Evolutionary conservation across 345 rosid genomes (phyloP).

Genomic region (Populus nigra): DNA sequence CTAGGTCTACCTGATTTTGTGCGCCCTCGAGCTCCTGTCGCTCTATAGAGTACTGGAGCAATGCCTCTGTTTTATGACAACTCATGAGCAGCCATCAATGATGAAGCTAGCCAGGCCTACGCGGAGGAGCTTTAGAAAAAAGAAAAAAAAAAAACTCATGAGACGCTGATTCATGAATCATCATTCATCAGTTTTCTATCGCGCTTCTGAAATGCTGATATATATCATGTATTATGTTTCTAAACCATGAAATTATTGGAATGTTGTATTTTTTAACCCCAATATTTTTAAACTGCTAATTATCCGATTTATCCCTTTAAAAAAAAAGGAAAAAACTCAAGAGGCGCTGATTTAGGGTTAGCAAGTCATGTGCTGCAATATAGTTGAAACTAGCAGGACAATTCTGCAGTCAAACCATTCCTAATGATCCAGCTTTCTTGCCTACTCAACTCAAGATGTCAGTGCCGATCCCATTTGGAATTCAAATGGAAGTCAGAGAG

Average conservation of each 20-base stretch:
- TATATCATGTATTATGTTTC: no score
- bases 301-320: no score
- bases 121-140: no score
- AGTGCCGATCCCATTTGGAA: conserved; percentile 9
- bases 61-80: neutral
- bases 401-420: neutral
- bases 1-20: neutral
- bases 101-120: neutral
- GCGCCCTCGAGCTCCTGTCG: neutral
- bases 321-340: no score
- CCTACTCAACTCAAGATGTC: neutral
- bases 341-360: neutral
- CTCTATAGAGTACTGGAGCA: neutral
- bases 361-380: conserved; percentile 10
- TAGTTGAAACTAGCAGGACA: neutral
- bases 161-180: no score
- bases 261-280: no score
- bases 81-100: neutral
- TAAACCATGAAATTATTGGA: no score
- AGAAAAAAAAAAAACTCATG: no score
- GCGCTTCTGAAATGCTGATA: no score
- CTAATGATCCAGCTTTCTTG: neutral
- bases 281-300: no score
- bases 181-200: no score
- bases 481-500: neutral